These are phyloP conservation scores for Arbutus unedo DNA, from an alignment of 148 eudicot genomes.

Conservation along the genomic window DNA sequence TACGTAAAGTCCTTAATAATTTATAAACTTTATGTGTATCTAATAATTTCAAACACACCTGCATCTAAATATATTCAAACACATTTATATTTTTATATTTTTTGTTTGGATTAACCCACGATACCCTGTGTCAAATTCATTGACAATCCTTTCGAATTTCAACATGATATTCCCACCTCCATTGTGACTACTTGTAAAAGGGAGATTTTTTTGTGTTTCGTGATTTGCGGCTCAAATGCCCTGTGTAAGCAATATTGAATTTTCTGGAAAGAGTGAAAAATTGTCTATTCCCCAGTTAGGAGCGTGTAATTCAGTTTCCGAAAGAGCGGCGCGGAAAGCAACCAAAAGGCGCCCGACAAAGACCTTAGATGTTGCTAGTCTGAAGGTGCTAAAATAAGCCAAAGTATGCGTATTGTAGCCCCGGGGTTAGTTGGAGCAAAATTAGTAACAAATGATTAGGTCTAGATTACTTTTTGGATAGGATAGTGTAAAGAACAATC, in stretches of 20 bases:
- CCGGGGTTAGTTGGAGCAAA: neutral
- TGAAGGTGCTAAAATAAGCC: neutral
- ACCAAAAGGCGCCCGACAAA: neutral
- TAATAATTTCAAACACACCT: no score
- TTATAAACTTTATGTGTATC: no score
- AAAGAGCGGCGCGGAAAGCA: neutral
- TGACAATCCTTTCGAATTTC: no score
- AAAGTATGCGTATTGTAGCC: neutral
- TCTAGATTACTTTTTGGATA: neutral
- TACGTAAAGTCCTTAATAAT: no score
- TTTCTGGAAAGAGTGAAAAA: neutral
- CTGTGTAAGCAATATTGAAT: no score
- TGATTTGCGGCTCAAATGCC: no score
- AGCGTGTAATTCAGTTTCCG: neutral
- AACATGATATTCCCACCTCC: neutral
- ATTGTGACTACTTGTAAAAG: neutral
- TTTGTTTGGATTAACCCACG: no score
- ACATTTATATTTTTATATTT: no score
- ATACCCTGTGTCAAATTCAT: no score
- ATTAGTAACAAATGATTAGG: slow-evolving; percentile 19
- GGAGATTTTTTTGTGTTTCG: neutral
- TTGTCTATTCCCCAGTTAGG: neutral
- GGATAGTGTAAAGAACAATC: neutral
- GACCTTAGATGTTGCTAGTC: neutral
- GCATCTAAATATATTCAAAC: no score